Base-by-base conservation (phyloP, 2,329 filamentous ascomycete genomes). In the Colletotrichum kahawae region DNA sequence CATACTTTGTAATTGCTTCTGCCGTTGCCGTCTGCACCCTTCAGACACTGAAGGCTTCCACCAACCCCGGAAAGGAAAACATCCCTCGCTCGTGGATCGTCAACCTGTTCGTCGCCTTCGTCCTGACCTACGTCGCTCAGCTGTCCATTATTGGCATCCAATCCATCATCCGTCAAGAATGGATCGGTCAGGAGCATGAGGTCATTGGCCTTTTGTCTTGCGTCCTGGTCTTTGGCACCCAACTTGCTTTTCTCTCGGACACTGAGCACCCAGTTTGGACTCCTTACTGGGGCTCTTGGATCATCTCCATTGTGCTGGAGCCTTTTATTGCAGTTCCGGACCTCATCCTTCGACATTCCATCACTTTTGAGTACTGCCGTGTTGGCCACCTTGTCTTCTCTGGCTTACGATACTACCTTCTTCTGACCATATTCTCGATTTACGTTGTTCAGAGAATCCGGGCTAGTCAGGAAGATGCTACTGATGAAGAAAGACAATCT, bases 251-350 rank as follows among this genome's bases (percentile, higher is more conserved):
- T 24, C 85, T 94, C 16, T 83, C 86, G 4, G 89, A 91, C 67
- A 84, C 85, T 21, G 80, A 85, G 34, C 85, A 87, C 67, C 86
- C 88, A 4, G 86, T 91, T 12, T 93, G 91, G 87, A 91, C 92
- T 78, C 91, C 92, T 0, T 92, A 91, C 76, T 89, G 90, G 77
- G 92, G 91, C 21, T 90, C 90, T 14, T 93, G 92, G 87, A 77
- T 90, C 34, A 81, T 94, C 18, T 90, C 90, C 16, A 82, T 93
- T 9, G 78, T 87, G 16, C 89, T 90, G 43, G 93, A 95, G 79
- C 80, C 88, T 1, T 78, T 81, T 64, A 83, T 92, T 36, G 80
- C 87, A 29, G 78, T 84, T 16, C 77, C 74, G 6, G 70, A 82
- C 18, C 64, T 76, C 29, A 75, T 79, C 27, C 54, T 83, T 43